phyloP scores from a whole-genome alignment of 2,329 filamentous ascomycete species.

The Chaetothyriales sp. region DNA sequence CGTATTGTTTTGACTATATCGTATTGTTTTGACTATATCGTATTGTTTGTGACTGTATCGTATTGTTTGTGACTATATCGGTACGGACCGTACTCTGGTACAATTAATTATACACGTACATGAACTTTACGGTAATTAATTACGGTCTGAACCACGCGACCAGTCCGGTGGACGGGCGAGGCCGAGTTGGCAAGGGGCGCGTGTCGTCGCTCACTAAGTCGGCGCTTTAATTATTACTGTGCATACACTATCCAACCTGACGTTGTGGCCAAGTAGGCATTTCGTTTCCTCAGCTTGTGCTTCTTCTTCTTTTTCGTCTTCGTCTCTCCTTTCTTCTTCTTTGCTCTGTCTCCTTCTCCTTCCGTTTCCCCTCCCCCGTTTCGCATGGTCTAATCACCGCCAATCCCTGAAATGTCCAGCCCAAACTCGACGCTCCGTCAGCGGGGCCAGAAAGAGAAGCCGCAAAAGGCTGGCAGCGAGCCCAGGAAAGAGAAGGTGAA shows the following conservation, averaged over 20 bases:
- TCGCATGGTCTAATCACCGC: not conserved
- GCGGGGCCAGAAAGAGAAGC: constrained; percentile 14
- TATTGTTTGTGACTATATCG: too few species aligned
- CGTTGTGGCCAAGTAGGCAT: too few species aligned
- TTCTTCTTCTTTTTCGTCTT: not conserved
- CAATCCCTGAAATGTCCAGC: constrained; percentile 9
- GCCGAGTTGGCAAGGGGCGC: not conserved
- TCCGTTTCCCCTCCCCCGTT: not conserved
- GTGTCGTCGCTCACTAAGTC: too few species aligned
- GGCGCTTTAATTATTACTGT: too few species aligned
- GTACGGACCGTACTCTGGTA: too few species aligned
- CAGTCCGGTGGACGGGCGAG: not conserved
- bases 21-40: not conserved
- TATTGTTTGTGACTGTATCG: too few species aligned
- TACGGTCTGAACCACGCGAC: too few species aligned
- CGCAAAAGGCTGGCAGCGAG: not conserved
- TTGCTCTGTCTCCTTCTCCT: not conserved
- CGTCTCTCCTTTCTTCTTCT: not conserved
- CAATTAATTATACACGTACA: too few species aligned
- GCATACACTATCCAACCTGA: too few species aligned
- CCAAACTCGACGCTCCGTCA: constrained; percentile 15
- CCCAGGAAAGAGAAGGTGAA: constrained; percentile 8
- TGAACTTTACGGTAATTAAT: too few species aligned
- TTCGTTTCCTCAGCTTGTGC: too few species aligned
- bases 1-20: not conserved